Conservation (phyloP, 495 filamentous ascomycete genomes). For the Penicillium tannophilum region DNA sequence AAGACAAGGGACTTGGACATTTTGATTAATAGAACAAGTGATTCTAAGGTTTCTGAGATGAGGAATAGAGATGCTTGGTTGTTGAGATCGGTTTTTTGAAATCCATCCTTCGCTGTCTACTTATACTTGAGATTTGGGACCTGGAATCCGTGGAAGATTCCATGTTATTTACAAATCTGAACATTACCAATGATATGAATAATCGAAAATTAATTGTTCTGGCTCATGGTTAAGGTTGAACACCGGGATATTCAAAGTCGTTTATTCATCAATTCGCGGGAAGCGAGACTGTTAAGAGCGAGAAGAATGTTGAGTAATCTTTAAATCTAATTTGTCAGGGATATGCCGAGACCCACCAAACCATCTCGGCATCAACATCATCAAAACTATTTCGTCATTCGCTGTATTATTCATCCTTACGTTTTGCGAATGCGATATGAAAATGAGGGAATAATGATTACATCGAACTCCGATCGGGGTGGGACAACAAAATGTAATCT, state of each 20-base stretch:
- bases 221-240: no score
- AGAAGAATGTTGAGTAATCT: conserved; percentile 15
- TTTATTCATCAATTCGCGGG: neutral
- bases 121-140: neutral
- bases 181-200: neutral
- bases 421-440: neutral
- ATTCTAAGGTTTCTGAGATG: neutral
- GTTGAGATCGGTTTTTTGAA: neutral
- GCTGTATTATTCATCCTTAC: neutral
- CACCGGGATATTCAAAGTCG: neutral
- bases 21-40: neutral
- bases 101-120: neutral
- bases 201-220: neutral
- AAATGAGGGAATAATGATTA: neutral
- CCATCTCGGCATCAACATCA: neutral
- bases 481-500: neutral
- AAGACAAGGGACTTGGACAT: conserved; percentile 23
- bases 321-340: neutral
- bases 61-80: neutral
- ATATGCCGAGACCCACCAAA: neutral
- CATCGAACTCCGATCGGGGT: neutral
- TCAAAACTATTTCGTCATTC: neutral
- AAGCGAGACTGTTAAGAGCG: neutral
- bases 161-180: neutral
- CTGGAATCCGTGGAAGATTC: neutral